Base-by-base conservation (phyloP, 371 early-diverging fungal species). In the Rhizopus delemar region DNA sequence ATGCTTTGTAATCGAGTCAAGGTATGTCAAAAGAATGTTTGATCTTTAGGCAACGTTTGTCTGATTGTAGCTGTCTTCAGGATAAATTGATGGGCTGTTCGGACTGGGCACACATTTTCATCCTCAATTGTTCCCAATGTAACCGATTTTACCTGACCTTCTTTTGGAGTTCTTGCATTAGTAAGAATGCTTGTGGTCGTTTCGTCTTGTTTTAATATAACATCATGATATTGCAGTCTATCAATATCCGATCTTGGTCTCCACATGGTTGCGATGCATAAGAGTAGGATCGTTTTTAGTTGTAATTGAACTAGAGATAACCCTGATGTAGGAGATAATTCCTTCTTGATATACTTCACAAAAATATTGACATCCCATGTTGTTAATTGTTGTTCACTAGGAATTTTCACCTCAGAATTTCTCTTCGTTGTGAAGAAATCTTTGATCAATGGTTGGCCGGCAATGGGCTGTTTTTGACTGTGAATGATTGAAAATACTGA, bases 241-340 rank as follows among this genome's bases (percentile, higher is more conserved):
- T 0, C 57, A 8, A 57, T 62, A 39, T 52, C 57, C 1, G 7
- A 16, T 51, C 62, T 36, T 22, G 56, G 62, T 15, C 53, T 28
- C 56, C 57, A 45, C 62, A 56, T 62, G 13, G 57, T 62, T 2
- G 11, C 15, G 3, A 62, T 31, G 15, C 62, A 62, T n/a, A 62
- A n/a, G 9, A 62, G 51, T 29, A 56, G 12, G 1, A 62, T 36
- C 4, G 28, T 16, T 41, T 62, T 62, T 36, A 28, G 22, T 52
- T 62, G 57, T 41, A 61, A 32, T 9, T 32, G 5, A 15, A 29
- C 34, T 13, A 55, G 3, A 15, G 32, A 1, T 2, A 53, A 28
- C 4, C 28, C 36, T 0, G 5, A 15, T 2, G 28, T 28, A 46
- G 8, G 43, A 34, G 3, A 43, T 34, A 28, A 36, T 32, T 8